Evolutionary conservation across 2,329 filamentous ascomycete species (phyloP).

Genomic region (Penicillium sp.): DNA sequence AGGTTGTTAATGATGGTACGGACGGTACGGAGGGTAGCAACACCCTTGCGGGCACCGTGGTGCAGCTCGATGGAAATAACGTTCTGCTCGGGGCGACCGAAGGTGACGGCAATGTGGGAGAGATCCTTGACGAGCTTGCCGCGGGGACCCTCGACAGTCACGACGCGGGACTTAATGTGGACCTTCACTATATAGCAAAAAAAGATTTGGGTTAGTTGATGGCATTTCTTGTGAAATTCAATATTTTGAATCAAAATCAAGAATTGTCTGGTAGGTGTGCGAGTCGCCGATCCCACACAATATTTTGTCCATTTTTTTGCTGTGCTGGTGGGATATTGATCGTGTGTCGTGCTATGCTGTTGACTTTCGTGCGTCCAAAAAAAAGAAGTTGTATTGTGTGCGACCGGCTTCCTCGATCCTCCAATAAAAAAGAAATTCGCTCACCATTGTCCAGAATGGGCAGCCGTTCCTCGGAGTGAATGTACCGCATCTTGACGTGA

Average conservation of each 20-base stretch:
- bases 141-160: constrained; percentile 96
- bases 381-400: constrained; percentile 10
- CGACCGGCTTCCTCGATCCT: constrained; percentile 14
- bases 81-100: constrained; percentile 81
- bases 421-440: constrained; percentile 39
- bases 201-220: constrained; percentile 12
- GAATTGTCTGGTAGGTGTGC: background rate
- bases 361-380: constrained; percentile 2
- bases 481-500: constrained; percentile 94
- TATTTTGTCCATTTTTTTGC: background rate
- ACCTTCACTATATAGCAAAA: constrained; percentile 74
- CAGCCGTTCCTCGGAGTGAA: constrained; percentile 96
- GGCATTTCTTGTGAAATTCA: background rate
- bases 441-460: constrained; percentile 94
- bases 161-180: constrained; percentile 91
- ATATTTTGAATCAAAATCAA: constrained; percentile 9
- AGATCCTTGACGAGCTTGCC: constrained; percentile 98
- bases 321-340: background rate
- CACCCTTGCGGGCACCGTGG: constrained; percentile 96
- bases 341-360: background rate
- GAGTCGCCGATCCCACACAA: constrained; percentile 12
- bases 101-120: constrained; percentile 93
- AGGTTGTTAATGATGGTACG: constrained; percentile 98
- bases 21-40: constrained; percentile 97
- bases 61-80: constrained; percentile 96